A percentile compares a stretch with the other conserved stretches of the same genome.
phyloP scores from a whole-genome alignment of 345 rosid species.

The Kandelia obovata region DNA sequence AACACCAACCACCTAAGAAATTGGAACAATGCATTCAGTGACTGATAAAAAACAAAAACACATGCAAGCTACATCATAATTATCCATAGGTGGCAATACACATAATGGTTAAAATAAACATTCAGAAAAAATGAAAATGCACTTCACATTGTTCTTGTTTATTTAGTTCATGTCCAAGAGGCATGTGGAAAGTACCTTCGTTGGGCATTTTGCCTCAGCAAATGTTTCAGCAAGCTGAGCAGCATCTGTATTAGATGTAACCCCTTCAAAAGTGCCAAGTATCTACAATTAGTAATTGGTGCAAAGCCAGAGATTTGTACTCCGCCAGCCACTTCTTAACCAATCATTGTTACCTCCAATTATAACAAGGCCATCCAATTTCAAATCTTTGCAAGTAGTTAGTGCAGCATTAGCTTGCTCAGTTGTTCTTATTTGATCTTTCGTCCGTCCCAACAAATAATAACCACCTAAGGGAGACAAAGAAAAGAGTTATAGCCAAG shows the following conservation, averaged over 20 bases:
- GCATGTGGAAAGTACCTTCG: conserved; percentile 50
- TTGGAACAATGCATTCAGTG: conserved; percentile 3
- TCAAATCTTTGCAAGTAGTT: conserved; percentile 73
- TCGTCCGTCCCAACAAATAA: conserved; percentile 92
- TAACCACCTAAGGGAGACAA: conserved; percentile 65
- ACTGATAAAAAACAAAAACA: background rate
- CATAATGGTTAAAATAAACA: conserved; percentile 10
- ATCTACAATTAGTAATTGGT: conserved; percentile 7
- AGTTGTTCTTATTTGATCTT: conserved; percentile 93
- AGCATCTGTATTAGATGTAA: conserved; percentile 94
- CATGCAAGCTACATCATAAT: background rate
- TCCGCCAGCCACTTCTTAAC: background rate
- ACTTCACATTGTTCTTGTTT: too few relatives aligned
- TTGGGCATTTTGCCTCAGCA: conserved; percentile 77
- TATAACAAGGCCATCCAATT: conserved; percentile 92
- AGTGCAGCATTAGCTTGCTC: conserved; percentile 93
- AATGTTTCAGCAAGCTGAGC: conserved; percentile 98
- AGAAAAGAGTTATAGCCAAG: conserved; percentile 16
- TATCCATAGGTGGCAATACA: background rate
- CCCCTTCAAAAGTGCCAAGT: conserved; percentile 51
- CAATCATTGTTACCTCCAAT: conserved; percentile 65
- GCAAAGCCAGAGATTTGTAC: conserved; percentile 3
- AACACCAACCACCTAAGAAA: conserved; percentile 84
- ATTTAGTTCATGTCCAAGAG: background rate
- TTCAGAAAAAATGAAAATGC: background rate